Evolutionary conservation across 2,329 filamentous ascomycete genomes (phyloP).

Genomic region (Pestalotiopsis sp.): DNA sequence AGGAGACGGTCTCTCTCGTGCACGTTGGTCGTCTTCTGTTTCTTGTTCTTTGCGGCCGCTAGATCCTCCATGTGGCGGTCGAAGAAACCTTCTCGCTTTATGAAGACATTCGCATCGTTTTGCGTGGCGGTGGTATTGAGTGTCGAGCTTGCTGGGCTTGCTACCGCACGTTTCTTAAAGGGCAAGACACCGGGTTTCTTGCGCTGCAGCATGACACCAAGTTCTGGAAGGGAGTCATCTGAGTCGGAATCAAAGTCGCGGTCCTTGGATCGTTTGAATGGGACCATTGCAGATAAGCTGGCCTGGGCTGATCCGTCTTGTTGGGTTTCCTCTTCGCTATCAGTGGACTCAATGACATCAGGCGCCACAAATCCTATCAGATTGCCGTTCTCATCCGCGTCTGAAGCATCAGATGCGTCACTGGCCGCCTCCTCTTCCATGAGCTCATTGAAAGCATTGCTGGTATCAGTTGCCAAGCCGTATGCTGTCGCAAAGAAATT

Average conservation of each 20-base stretch:
- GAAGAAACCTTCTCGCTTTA: background rate
- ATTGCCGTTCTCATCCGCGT: conserved; percentile 18
- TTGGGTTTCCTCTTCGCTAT: background rate
- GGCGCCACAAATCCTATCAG: conserved; percentile 12
- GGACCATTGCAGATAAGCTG: background rate
- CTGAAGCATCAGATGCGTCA: conserved; percentile 18
- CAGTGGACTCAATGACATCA: background rate
- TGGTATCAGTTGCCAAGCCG: conserved; percentile 9
- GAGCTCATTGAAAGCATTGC: conserved; percentile 8
- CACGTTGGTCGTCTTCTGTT: background rate
- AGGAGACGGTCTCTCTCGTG: background rate
- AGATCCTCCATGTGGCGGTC: background rate
- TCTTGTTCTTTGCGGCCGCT: background rate
- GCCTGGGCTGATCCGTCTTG: background rate
- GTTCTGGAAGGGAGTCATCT: background rate
- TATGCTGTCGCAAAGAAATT: conserved; percentile 26
- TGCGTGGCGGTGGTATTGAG: background rate
- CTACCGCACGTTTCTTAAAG: background rate
- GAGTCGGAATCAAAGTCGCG: background rate
- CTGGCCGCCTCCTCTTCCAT: conserved; percentile 13
- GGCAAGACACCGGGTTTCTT: background rate
- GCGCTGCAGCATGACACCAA: background rate
- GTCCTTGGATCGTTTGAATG: background rate
- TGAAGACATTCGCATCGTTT: background rate
- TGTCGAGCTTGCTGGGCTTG: conserved; percentile 13